phyloP scores from a whole-genome alignment of 1,139 yeast species.

The Candida sojae region DNA sequence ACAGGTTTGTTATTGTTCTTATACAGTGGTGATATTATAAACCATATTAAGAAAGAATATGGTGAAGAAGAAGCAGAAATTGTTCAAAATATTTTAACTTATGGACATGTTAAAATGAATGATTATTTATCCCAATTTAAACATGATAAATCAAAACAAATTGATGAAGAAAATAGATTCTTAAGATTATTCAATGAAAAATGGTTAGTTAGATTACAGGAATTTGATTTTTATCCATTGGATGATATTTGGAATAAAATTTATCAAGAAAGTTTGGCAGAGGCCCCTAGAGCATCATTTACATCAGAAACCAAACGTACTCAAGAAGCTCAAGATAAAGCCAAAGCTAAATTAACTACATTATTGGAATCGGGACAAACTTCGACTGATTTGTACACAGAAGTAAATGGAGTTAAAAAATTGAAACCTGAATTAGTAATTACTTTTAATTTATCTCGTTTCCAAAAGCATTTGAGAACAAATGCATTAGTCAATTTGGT shows the following conservation, averaged over 20 bases:
- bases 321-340: constrained; percentile 62
- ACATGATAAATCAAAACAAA: constrained; percentile 20
- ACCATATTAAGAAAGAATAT: constrained; percentile 43
- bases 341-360: constrained; percentile 47
- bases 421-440: constrained; percentile 55
- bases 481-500: constrained; percentile 64
- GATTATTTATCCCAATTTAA: constrained; percentile 54
- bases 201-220: constrained; percentile 50
- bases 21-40: constrained; percentile 77
- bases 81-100: constrained; percentile 64
- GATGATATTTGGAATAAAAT: constrained; percentile 60
- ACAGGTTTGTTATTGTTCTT: constrained; percentile 64
- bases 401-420: constrained; percentile 36
- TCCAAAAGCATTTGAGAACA: constrained; percentile 66
- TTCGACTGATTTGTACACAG: constrained; percentile 31
- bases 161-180: constrained; percentile 37
- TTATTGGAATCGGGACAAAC: constrained; percentile 33
- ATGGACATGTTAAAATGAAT: constrained; percentile 63
- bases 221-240: constrained; percentile 45
- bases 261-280: constrained; percentile 51
- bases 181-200: constrained; percentile 53
- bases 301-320: constrained; percentile 63
- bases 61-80: constrained; percentile 63
- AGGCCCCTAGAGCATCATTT: constrained; percentile 53
- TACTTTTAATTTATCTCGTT: constrained; percentile 66